Evolutionary conservation across 345 rosid species (phyloP), one percentile per base, ranked within the genome.

Genomic region (Cardamine occulta): DNA sequence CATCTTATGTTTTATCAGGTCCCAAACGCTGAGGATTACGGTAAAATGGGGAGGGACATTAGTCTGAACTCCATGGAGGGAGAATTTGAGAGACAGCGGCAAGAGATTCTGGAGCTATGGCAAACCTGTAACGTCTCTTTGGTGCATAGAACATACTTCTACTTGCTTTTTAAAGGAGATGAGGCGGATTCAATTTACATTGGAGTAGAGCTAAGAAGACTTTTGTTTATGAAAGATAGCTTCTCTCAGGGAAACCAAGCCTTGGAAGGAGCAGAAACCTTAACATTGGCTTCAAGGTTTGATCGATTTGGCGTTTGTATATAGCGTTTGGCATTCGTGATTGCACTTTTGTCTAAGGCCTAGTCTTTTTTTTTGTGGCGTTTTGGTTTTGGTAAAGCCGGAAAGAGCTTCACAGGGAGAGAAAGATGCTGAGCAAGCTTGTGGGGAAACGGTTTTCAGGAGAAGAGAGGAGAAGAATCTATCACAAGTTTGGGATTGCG

Each of bases 191-290:
- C 93, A 61, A 85, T 90, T 56, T 95, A 95, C 86, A 80, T 90
- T 75, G 99, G 87, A 71, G 99, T 95, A n/a, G 99, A 95, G 87
- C 85, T 86, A 45, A 83, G 94, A 78, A 84, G 99, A 78, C 96
- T 95, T 58, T 80, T 87, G 74, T 92, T 92, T 86, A 89, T 95
- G 71, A 84, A 87, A 83, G 89, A 88, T 70, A 83, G 85, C 57
- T 84, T 92, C 84, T 84, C 89, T 79, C 84, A 64, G 18, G 93
- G 91, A 71, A 84, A 78, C 73, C 85, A 84, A 51, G 76, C 85
- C 17, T 53, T 79, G 26, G 84, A 85, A 78, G 88, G 82, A 76
- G 88, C 86, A 51, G 85, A 65, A 60, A 54, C 86, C 67, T 78
- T 86, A 52, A 86, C 96, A 15, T 58, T 84, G 29, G 82, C 87